Evolutionary conservation across 768 basidiomycete species (phyloP), one percentile per base, ranked within the genome.

Genomic region (Macrolepiota dolichaula): DNA sequence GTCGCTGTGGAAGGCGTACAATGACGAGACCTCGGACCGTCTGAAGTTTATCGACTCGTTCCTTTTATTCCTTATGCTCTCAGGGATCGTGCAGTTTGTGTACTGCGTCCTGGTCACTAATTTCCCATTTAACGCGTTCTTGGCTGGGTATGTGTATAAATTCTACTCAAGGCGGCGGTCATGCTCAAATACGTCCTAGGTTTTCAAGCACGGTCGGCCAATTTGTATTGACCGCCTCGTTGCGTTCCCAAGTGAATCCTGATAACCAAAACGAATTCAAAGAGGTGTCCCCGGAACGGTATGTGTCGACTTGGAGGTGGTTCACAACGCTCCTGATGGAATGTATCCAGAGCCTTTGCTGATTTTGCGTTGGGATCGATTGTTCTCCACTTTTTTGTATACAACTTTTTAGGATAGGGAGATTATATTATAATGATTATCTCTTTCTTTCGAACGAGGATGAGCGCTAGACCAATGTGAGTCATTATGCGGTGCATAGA

Each of bases 91-190:
- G 49, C 96, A 98, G 72, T 98, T 99, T 76, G 76, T 83, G 10
- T 98, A 98, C 77, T 94, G 96, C 77, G 75, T 96, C 32, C 80
- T 94, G 65, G 81, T 99, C 63, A 94, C 94, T 61, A 91, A 87
- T 77, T 98, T 87, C 76, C 97, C 97, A 24, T 98, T 96, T 81
- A 98, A 99, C 67, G 94, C 97, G 40, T 99, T 99, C 77, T 75
- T 98, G 67, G 88, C 94, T 64, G 96, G 94, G 97, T 98, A 75
- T 63, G 92, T 75, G 13, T 17, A 0, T 37, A 57, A 15, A 19
- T 25, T 19, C 49, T 13, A 11, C 61, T 13, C 12, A n/a, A 36
- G 42, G 3, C 29, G 22, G 29, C 44, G 3, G 38, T 7, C 29
- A 50, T 11, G 60, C 47, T 57, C 58, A 38, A 19, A 44, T 64